Evolutionary conservation across 768 basidiomycete species (phyloP).

Genomic region (Rhodotorula graminis): DNA sequence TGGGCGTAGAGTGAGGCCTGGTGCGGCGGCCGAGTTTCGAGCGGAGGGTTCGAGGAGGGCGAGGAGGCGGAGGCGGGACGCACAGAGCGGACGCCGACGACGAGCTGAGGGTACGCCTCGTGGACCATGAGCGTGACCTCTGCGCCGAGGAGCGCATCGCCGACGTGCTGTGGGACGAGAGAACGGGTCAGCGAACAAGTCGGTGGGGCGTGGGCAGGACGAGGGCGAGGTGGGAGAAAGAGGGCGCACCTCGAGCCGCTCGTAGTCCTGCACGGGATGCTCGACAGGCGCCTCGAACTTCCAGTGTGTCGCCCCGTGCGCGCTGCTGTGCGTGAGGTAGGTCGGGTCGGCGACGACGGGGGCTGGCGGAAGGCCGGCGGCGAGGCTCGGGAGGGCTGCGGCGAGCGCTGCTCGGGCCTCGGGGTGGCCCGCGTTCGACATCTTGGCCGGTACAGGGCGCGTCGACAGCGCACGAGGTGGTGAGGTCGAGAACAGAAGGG

Average conservation of each 20-base stretch:
- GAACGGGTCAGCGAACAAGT: not conserved
- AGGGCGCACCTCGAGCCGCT: constrained; percentile 23
- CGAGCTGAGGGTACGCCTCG: constrained; percentile 8
- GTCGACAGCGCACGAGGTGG: not conserved
- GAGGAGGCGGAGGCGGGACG: not conserved
- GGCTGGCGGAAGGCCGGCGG: not conserved
- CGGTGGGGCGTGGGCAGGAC: too few species aligned
- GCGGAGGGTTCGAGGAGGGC: too few species aligned
- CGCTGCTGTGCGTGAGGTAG: not conserved
- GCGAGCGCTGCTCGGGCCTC: not conserved
- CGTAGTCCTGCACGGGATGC: constrained; percentile 3
- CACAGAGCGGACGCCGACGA: constrained; percentile 2
- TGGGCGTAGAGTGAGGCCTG: not conserved
- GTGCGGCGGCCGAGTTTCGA: too few species aligned
- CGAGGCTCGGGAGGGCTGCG: not conserved
- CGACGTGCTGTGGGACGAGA: not conserved
- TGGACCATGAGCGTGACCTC: constrained; percentile 6
- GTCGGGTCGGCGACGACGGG: not conserved
- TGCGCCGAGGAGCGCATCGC: constrained; percentile 16
- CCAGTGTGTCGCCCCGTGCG: not conserved
- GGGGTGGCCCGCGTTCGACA: not conserved
- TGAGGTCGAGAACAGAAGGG: not conserved
- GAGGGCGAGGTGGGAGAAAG: not conserved
- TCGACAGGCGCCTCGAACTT: constrained; percentile 8
- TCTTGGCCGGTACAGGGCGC: not conserved